Evolutionary conservation across 257 asterid genomes (phyloP), one percentile per base, ranked within the genome.

Genomic region (Nicotiana noctiflora): DNA sequence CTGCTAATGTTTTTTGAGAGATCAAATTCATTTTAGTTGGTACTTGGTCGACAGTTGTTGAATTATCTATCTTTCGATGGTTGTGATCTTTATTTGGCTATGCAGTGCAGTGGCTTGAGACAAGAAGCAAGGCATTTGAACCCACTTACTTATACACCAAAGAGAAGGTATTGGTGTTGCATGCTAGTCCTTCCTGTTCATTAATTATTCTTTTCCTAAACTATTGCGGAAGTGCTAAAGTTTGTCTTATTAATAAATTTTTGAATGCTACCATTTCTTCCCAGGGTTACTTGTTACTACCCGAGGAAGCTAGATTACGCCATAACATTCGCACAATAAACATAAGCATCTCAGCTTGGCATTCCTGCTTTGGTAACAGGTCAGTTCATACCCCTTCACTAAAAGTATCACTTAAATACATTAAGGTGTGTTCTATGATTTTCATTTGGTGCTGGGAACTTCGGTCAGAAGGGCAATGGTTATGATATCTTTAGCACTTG

Each of bases 351-450:
- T 93, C 99, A 77, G 96, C 98, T 46, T 84, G 92, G 77, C 97
- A 93, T 82, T 88, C 91, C 65, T 93, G 99, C 90, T 95, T 95
- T 80, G 99, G 99, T 59, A 95, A 95, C 90, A 84, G 98, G 99
- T 95, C 84, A 84, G 52, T 13, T 70, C 57, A 70, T 70, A 70
- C 37, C 78, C 77, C 40, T 72, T 72, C 60, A 72, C 57, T 44
- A 70, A 40, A 37, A 14, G 19, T 44, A 70, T 70, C 77, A 70
- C 77, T 72, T 46, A 52, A 72, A 46, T 21, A 46, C 21, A 13
- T 72, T 8, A 21, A 6, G 49, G 13, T 23, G 37, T 72, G 60
- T 23, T 72, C 23, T 68, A 72, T 46, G 14, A 46, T 46, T 72
- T 40, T 44, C 31, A 37, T 37, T 40, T 68, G 59, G 8, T 46